phyloP scores from a whole-genome alignment of 179 eudicot genomes.

The Patellifolia procumbens region DNA sequence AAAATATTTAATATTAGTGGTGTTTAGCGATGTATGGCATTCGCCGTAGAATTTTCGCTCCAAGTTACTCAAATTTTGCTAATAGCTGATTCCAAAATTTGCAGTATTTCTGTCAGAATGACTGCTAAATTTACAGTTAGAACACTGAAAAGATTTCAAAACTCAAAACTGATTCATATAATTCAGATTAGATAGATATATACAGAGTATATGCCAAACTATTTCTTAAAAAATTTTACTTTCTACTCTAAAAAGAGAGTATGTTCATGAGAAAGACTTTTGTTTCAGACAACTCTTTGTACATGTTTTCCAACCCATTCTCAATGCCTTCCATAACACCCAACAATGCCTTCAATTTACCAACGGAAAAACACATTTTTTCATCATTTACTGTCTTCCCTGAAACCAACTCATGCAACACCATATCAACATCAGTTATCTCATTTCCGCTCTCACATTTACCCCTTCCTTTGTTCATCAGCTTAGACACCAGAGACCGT shows the following conservation, averaged over 20 bases:
- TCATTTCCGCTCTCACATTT: constrained; percentile 12
- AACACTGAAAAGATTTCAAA: background rate
- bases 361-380: background rate
- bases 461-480: constrained; percentile 16
- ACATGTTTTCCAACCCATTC: constrained; percentile 24
- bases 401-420: background rate
- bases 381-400: background rate
- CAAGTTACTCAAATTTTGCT: too few species aligned
- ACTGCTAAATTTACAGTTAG: too few species aligned
- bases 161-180: background rate
- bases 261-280: constrained; percentile 15
- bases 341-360: constrained; percentile 13
- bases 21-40: too few species aligned
- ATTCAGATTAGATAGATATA: background rate
- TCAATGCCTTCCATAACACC: constrained; percentile 2
- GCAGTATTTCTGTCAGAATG: too few species aligned
- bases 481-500: constrained; percentile 7
- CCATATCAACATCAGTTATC: constrained; percentile 1
- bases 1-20: too few species aligned
- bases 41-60: too few species aligned
- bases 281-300: background rate
- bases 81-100: too few species aligned
- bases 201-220: background rate
- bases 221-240: background rate
- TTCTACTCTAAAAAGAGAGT: constrained; percentile 13